These are phyloP conservation scores for Fragaria iinumae DNA, from an alignment of 306 rosid genomes.

Conservation along the genomic window DNA sequence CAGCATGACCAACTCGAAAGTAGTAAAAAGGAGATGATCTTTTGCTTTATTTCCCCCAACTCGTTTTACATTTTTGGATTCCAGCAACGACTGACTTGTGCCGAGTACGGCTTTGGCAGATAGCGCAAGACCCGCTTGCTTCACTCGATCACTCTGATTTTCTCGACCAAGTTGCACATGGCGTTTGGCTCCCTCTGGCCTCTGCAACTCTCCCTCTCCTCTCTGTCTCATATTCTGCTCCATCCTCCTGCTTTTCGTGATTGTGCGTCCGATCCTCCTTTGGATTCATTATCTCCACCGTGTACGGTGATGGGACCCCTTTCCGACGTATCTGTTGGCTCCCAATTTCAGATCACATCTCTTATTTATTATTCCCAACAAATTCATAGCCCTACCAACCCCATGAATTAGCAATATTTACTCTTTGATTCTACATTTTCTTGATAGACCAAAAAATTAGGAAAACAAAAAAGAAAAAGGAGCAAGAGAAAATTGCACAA, in stretches of 20 bases:
- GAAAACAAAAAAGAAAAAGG: no score
- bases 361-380: neutral
- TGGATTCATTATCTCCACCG: constrained; percentile 37
- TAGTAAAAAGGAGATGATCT: constrained; percentile 17
- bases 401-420: neutral
- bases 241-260: constrained; percentile 20
- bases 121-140: constrained; percentile 18
- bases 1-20: no score
- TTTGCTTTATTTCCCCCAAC: neutral
- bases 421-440: neutral
- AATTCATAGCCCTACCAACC: neutral
- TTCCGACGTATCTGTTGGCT: constrained; percentile 4
- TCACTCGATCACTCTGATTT: neutral
- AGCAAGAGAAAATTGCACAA: no score
- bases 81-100: neutral
- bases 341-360: neutral
- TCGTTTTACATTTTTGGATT: constrained; percentile 8
- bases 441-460: neutral
- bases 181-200: constrained; percentile 6
- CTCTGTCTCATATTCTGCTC: constrained; percentile 17
- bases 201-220: neutral
- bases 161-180: constrained; percentile 46
- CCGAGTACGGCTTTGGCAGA: constrained; percentile 31
- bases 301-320: constrained; percentile 37
- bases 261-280: constrained; percentile 33